Conservation (phyloP, 2,329 filamentous ascomycete species). For the Aplosporella prunicola region DNA sequence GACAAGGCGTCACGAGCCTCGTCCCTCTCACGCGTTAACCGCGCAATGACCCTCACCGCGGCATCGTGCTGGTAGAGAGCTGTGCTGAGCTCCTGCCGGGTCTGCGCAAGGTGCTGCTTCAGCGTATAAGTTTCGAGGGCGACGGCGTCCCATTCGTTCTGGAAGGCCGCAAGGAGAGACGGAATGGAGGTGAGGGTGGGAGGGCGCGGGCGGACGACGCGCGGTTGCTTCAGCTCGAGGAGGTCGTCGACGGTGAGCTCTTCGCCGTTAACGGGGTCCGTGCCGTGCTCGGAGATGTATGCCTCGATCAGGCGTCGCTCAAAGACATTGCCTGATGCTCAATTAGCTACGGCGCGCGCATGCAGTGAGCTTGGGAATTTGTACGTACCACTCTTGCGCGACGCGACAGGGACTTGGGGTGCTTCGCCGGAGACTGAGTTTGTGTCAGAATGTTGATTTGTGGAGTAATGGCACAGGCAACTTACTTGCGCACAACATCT, state of each 20-base stretch:
- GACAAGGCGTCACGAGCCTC: conserved; percentile 84
- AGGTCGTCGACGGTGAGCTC: conserved; percentile 77
- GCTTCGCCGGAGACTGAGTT: conserved; percentile 83
- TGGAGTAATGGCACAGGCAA: background rate
- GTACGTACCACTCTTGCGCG: conserved; percentile 79
- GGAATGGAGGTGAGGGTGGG: conserved; percentile 94
- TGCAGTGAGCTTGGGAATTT: conserved; percentile 13
- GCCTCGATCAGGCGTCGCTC: conserved; percentile 93
- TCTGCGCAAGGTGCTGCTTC: conserved; percentile 80
- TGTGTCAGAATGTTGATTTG: conserved; percentile 14
- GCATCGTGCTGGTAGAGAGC: conserved; percentile 96
- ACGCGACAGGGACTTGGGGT: conserved; percentile 89
- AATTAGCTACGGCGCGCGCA: conserved; percentile 21
- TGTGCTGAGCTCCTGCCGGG: conserved; percentile 84
- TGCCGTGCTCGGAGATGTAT: conserved; percentile 86
- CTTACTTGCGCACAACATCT: conserved; percentile 33
- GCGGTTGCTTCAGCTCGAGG: conserved; percentile 73
- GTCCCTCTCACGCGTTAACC: conserved; percentile 82
- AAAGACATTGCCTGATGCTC: conserved; percentile 64
- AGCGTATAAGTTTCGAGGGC: conserved; percentile 87
- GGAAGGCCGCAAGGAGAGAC: conserved; percentile 84
- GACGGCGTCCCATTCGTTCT: conserved; percentile 96
- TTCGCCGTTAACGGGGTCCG: conserved; percentile 83
- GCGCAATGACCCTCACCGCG: conserved; percentile 87
- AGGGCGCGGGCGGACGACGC: conserved; percentile 78